Evolutionary conservation across 163 green algal genomes (phyloP), one percentile per base, ranked within the genome.

Genomic region (Chlamydomonas reinhardtii): DNA sequence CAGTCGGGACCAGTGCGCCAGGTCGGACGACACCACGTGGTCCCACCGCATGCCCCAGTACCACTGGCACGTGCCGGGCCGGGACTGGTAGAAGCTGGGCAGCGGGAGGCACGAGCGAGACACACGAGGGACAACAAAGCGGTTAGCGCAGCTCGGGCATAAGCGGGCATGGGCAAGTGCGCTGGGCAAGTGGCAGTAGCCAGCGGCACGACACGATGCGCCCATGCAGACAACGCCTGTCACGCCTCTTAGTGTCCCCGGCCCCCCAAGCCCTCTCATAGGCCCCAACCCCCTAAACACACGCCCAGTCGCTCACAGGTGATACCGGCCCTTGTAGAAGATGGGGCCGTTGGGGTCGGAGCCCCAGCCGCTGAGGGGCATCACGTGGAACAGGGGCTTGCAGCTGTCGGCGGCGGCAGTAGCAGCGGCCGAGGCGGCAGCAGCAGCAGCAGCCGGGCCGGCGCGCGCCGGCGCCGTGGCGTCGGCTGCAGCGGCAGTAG

Each of bases 51-150:
- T 77, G 16, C 92, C 89, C 94, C 94, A 97, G 16, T 93, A 88
- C 94, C 94, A 96, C 64, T 95, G 90, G 74, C 86, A 92, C 25
- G 79, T 91, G 43, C 88, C 73, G 17, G 76, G 31, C 24, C 94
- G 82, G 74, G 96, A 93, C 92, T 97, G 94, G 74, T 95, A 97
- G 73, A 96, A 96, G 25, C 92, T 96, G n/a, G n/a, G n/a, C n/a
- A n/a, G 88, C 19, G 62, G 43, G 43, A 54, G 43, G 43, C 11
- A 54, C 8, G 43, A 11, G 43, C 11, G 6, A n/a, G n/a, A n/a
- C n/a, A n/a, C n/a, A n/a, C n/a, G n/a, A n/a, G n/a, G n/a, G n/a
- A n/a, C n/a, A n/a, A n/a, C n/a, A n/a, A n/a, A n/a, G n/a, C n/a
- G n/a, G n/a, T n/a, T n/a, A n/a, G n/a, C n/a, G n/a, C n/a, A n/a